Evolutionary conservation across 1,284 basidiomycete species (phyloP).

Genomic region (Meira nashicola): DNA sequence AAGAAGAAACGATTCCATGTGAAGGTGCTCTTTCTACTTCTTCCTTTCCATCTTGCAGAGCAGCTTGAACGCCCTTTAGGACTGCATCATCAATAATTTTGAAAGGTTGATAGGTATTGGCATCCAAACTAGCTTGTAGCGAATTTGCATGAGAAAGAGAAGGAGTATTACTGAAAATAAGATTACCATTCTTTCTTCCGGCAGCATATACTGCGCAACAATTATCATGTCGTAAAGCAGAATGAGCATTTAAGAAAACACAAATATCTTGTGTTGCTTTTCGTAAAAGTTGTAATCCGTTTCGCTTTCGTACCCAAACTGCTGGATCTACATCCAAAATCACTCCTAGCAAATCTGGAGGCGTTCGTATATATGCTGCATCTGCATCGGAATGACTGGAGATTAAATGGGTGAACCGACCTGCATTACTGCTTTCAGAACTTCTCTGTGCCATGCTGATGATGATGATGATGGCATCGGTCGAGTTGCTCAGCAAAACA

Average conservation of each 20-base stretch:
- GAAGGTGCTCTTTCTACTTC: constrained; percentile 1
- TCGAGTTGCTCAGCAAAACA: too few species aligned
- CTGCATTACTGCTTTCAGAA: not conserved
- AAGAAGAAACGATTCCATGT: constrained; percentile 8
- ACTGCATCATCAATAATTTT: constrained; percentile 38
- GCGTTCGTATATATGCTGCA: constrained; percentile 5
- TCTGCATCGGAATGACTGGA: not conserved
- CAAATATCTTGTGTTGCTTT: constrained; percentile 13
- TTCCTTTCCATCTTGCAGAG: constrained; percentile 13
- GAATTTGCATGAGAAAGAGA: not conserved
- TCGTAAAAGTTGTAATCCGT: constrained; percentile 28
- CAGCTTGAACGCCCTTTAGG: constrained; percentile 23
- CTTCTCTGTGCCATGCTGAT: too few species aligned
- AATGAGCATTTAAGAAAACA: constrained; percentile 83
- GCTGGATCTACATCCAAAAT: constrained; percentile 44
- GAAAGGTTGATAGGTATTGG: constrained; percentile 47
- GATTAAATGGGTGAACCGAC: not conserved
- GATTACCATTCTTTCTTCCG: constrained; percentile 52
- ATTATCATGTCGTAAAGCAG: constrained; percentile 85
- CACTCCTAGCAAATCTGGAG: constrained; percentile 36
- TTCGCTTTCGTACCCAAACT: constrained; percentile 25
- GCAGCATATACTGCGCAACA: constrained; percentile 85
- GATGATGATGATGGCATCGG: too few species aligned
- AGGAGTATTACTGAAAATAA: constrained; percentile 1
- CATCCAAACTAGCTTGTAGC: constrained; percentile 19